Conservation (phyloP, 2,329 filamentous ascomycete species). For the Penicillium sp. region DNA sequence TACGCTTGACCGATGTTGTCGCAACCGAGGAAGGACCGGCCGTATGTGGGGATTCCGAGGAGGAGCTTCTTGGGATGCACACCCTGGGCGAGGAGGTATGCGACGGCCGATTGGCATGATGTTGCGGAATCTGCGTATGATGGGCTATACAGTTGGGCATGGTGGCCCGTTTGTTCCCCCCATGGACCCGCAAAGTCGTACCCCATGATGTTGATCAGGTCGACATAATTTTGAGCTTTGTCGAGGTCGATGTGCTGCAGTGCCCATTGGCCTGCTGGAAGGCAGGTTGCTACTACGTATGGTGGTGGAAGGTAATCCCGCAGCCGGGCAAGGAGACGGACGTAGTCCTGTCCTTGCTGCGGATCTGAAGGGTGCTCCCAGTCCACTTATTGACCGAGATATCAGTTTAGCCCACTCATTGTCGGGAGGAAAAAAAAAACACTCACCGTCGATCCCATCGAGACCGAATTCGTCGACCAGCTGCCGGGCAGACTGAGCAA, state of each 20-base stretch:
- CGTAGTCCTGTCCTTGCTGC: constrained; percentile 71
- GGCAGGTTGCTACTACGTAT: constrained; percentile 72
- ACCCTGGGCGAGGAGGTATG: constrained; percentile 67
- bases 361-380: constrained; percentile 76
- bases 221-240: constrained; percentile 67
- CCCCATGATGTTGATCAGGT: constrained; percentile 78
- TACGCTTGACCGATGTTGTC: constrained; percentile 68
- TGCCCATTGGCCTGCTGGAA: constrained; percentile 70
- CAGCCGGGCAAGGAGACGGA: constrained; percentile 69
- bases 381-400: constrained; percentile 62
- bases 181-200: constrained; percentile 80
- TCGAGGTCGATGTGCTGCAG: constrained; percentile 72
- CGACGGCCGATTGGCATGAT: constrained; percentile 70
- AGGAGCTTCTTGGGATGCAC: constrained; percentile 74
- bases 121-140: constrained; percentile 43
- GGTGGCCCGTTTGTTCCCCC: constrained; percentile 71
- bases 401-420: neutral
- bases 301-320: constrained; percentile 71
- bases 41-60: constrained; percentile 76
- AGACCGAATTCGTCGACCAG: constrained; percentile 73
- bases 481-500: constrained; percentile 69
- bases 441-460: constrained; percentile 75
- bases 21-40: constrained; percentile 73
- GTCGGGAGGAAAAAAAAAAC: neutral
- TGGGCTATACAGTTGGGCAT: constrained; percentile 73